Evolutionary conservation across 2,329 filamentous ascomycete species (phyloP).

Genomic region (Hirsutella minnesotensis): DNA sequence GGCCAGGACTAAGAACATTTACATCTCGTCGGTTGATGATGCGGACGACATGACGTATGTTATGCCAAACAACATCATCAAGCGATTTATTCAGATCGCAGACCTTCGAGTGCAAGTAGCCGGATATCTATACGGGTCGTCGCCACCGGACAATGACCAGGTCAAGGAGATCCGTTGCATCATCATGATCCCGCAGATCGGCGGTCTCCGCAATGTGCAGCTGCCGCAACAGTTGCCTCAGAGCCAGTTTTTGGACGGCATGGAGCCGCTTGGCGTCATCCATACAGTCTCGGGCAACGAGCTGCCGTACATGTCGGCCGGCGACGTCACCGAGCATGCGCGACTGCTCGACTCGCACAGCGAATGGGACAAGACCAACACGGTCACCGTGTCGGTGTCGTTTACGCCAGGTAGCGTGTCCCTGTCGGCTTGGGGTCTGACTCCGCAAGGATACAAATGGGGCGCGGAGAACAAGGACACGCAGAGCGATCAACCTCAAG

Average conservation of each 20-base stretch:
- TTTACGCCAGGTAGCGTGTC: slow-evolving; percentile 97
- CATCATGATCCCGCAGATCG: slow-evolving; percentile 95
- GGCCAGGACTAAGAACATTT: slow-evolving; percentile 93
- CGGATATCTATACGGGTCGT: slow-evolving; percentile 87
- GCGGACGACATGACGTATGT: slow-evolving; percentile 90
- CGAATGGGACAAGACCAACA: slow-evolving; percentile 63
- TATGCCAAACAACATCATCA: slow-evolving; percentile 98
- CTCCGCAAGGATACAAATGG: slow-evolving; percentile 90
- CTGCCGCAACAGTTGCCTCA: slow-evolving; percentile 81
- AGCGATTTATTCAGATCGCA: slow-evolving; percentile 94
- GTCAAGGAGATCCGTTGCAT: slow-evolving; percentile 97
- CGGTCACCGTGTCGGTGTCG: slow-evolving; percentile 85
- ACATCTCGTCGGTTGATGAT: slow-evolving; percentile 91
- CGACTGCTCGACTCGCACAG: slow-evolving; percentile 73
- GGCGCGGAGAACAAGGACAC: slow-evolving; percentile 91
- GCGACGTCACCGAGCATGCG: slow-evolving; percentile 89
- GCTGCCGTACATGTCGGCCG: slow-evolving; percentile 88
- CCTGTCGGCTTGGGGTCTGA: slow-evolving; percentile 84
- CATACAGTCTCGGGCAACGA: slow-evolving; percentile 94
- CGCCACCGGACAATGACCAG: slow-evolving; percentile 86
- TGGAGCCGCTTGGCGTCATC: slow-evolving; percentile 90
- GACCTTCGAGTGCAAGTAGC: slow-evolving; percentile 95
- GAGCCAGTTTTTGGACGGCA: slow-evolving; percentile 73
- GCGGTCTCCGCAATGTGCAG: slow-evolving; percentile 83
- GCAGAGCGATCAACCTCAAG: slow-evolving; percentile 83